Percentiles rank a stretch among this genome's conserved stretches.
Evolutionary conservation across 306 rosid genomes (phyloP).

Genomic region (Prunus mongolica): DNA sequence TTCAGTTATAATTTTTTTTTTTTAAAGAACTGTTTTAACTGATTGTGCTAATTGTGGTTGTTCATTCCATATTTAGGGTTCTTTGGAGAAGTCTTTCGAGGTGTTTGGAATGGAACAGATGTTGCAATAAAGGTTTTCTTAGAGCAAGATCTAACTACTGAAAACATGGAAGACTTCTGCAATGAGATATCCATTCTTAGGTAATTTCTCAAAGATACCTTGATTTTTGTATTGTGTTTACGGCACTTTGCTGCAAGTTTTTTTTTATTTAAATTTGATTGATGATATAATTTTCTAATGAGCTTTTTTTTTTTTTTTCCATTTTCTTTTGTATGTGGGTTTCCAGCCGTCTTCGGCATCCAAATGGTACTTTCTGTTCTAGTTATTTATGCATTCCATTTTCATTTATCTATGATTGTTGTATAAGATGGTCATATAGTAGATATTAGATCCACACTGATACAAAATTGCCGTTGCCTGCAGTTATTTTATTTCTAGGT

Average conservation of each 20-base stretch:
- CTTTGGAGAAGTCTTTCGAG: slow-evolving; percentile 98
- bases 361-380: slow-evolving; percentile 65
- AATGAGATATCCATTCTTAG: slow-evolving; percentile 96
- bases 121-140: slow-evolving; percentile 96
- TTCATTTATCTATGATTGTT: slow-evolving; percentile 16
- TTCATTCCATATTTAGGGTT: slow-evolving; percentile 56
- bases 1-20: neutral
- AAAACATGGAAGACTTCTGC: slow-evolving; percentile 98
- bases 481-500: slow-evolving; percentile 98
- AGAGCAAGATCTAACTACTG: slow-evolving; percentile 92
- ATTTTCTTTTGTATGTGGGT: slow-evolving; percentile 20
- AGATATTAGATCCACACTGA: neutral
- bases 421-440: slow-evolving; percentile 9
- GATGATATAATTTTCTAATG: slow-evolving; percentile 34
- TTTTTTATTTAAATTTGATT: slow-evolving; percentile 13
- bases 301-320: slow-evolving; percentile 4
- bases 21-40: neutral
- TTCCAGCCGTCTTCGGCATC: slow-evolving; percentile 95
- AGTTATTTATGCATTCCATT: slow-evolving; percentile 19
- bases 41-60: neutral
- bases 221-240: neutral
- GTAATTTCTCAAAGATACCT: slow-evolving; percentile 30
- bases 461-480: slow-evolving; percentile 32
- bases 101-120: slow-evolving; percentile 95
- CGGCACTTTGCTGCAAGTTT: neutral